Base-by-base conservation (phyloP, 306 rosid genomes). In the Purshia tridentata region DNA sequence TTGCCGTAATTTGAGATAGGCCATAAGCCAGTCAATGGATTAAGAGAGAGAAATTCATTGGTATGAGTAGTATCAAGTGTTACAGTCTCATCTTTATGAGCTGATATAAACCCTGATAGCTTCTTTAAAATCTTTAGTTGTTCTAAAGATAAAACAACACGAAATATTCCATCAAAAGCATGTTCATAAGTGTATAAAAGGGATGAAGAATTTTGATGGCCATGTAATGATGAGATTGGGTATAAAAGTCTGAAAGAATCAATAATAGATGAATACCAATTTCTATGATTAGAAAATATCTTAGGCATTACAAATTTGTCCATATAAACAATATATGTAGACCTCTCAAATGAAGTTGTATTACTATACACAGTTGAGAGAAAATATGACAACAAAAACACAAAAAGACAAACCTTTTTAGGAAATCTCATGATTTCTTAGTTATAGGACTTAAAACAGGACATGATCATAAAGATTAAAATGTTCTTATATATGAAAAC, bases 211-310 rank as follows among this genome's bases (percentile, higher is more conserved):
- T 20, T 16, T 52, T 16, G 10, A 0, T n/a, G 9, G 0, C 8
- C 10, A 16, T 52, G 9, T 7, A n/a, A 1, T 52, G 57, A 52
- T 52, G 57, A 52, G 57, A 52, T 44, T 6, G 10, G 9, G 9
- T 44, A 6, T 9, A 9, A 6, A n/a, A 52, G 6, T 7, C 46
- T 49, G 6, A 65, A 40, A 6, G 63, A 78, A 50, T 51, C 22
- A 20, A 57, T 53, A 11, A 62, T 39, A 42, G 74, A 64, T 8
- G 41, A 78, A 23, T 78, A 72, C 82, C 82, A 72, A 3, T 15
- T 20, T 1, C 65, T 64, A 51, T 57, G 74, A 20, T 7, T 58
- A 7, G 42, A 19, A 14, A 65, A 72, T 14, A 45, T 15, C 35
- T 50, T 54, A 16, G 74, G 82, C 74, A 72, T 66, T 16, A 4